These are phyloP conservation scores for Retiboletus flavoniger DNA, from an alignment of 1,284 basidiomycete species.

Conservation along the genomic window DNA sequence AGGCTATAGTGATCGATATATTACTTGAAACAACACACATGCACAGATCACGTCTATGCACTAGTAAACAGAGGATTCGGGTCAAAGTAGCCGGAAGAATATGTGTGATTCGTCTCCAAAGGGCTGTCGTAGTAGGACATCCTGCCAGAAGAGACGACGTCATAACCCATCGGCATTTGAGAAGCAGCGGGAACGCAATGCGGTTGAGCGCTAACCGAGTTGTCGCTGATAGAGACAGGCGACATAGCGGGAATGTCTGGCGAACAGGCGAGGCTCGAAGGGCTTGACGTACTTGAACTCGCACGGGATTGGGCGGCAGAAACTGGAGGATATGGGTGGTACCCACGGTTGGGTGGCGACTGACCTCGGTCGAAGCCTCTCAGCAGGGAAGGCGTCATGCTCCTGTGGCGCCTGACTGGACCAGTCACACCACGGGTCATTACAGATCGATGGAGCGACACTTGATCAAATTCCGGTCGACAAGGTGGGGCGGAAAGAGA, in stretches of 20 bases:
- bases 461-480: conserved; percentile 58
- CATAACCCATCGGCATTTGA: conserved; percentile 27
- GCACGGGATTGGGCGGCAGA: conserved; percentile 29
- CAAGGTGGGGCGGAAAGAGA: conserved; percentile 68
- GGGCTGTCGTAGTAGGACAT: conserved; percentile 32
- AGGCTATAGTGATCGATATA: conserved; percentile 22
- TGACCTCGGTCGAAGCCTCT: conserved; percentile 37
- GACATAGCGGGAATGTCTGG: conserved; percentile 31
- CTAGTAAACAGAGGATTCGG: conserved; percentile 27
- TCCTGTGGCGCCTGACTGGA: conserved; percentile 65
- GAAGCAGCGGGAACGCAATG: conserved; percentile 25
- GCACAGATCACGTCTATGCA: conserved; percentile 19
- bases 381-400: conserved; percentile 66
- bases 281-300: conserved; percentile 32
- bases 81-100: conserved; percentile 25
- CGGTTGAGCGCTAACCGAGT: conserved; percentile 11
- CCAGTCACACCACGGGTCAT: conserved; percentile 41
- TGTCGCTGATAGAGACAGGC: conserved; percentile 20
- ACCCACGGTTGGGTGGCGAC: conserved; percentile 29
- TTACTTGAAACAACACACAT: conserved; percentile 15
- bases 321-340: conserved; percentile 29
- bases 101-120: conserved; percentile 27
- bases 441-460: conserved; percentile 24
- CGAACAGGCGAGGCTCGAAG: conserved; percentile 29
- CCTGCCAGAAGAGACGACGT: conserved; percentile 23